Percentiles rank a stretch among this genome's conserved stretches.
Conservation (phyloP, 139 green algal genomes). For the Eudorina sp. region DNA sequence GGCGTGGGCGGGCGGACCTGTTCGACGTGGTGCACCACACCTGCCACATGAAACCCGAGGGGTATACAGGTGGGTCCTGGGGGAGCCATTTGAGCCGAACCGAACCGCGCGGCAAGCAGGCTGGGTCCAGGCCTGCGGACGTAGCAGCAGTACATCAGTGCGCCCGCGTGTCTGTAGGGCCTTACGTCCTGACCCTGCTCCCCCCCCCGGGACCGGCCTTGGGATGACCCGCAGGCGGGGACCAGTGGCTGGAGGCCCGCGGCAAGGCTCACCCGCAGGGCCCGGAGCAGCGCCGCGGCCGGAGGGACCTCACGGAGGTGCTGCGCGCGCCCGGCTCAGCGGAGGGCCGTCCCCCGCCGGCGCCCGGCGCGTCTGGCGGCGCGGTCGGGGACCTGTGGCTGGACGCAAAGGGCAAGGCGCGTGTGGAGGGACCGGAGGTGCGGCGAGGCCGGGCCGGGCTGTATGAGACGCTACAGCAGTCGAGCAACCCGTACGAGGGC, state of each 20-base stretch:
- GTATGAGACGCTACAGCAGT: constrained; percentile 64
- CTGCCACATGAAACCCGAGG: background rate
- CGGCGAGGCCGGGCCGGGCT: constrained; percentile 52
- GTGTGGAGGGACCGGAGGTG: constrained; percentile 33
- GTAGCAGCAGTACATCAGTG: too few species aligned
- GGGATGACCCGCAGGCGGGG: constrained; percentile 20
- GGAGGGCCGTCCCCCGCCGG: background rate
- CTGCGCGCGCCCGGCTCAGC: constrained; percentile 19
- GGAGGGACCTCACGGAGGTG: constrained; percentile 57
- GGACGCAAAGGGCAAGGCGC: constrained; percentile 61
- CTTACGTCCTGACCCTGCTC: too few species aligned
- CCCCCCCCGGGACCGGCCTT: too few species aligned
- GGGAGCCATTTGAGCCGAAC: too few species aligned
- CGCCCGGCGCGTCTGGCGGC: background rate
- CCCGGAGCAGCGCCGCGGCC: constrained; percentile 52
- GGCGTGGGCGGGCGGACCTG: constrained; percentile 56
- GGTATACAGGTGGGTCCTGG: constrained; percentile 14
- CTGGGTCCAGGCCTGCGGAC: too few species aligned
- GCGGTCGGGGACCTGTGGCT: constrained; percentile 56
- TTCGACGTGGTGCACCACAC: constrained; percentile 62
- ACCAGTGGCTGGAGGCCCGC: constrained; percentile 61
- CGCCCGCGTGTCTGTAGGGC: too few species aligned
- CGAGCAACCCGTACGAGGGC: constrained; percentile 57
- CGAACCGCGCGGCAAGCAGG: too few species aligned
- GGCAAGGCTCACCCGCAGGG: constrained; percentile 49